These are phyloP conservation scores for Magnolia officinalis DNA, from an alignment of 164 flowering plant genomes.

Conservation along the genomic window DNA sequence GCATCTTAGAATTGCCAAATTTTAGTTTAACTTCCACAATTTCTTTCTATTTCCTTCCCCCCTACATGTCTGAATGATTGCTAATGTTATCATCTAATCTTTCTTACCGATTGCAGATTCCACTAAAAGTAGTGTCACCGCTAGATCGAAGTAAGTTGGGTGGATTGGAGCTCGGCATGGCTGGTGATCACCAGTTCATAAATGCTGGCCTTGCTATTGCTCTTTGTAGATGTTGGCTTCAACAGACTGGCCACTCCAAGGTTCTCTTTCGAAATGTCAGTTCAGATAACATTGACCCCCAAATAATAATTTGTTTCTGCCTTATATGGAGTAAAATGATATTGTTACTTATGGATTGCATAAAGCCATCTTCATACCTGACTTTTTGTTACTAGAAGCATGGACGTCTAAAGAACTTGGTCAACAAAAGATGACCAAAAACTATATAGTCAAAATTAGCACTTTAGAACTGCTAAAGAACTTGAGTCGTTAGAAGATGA, in stretches of 20 bases:
- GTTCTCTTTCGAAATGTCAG: constrained; percentile 41
- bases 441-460: too few relatives aligned
- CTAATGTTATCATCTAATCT: constrained; percentile 4
- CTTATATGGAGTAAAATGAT: neutral
- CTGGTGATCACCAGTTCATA: constrained; percentile 77
- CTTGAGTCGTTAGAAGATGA: neutral
- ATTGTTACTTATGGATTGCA: neutral
- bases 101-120: constrained; percentile 47
- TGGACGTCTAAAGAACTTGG: neutral
- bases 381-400: neutral
- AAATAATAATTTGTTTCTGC: neutral
- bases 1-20: neutral
- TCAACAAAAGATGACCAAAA: too few relatives aligned
- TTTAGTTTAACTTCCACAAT: neutral
- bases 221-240: constrained; percentile 74
- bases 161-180: constrained; percentile 56
- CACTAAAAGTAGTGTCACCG: constrained; percentile 54
- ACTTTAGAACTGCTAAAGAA: neutral
- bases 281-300: constrained; percentile 10
- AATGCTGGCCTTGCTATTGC: constrained; percentile 86
- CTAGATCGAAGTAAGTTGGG: constrained; percentile 40
- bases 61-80: neutral
- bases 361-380: neutral
- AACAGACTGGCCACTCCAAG: constrained; percentile 56
- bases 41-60: neutral